A percentile compares a stretch with the other conserved stretches of the same genome.
Conservation (phyloP, 2,329 filamentous ascomycete genomes). For the Xylariaceae sp. region DNA sequence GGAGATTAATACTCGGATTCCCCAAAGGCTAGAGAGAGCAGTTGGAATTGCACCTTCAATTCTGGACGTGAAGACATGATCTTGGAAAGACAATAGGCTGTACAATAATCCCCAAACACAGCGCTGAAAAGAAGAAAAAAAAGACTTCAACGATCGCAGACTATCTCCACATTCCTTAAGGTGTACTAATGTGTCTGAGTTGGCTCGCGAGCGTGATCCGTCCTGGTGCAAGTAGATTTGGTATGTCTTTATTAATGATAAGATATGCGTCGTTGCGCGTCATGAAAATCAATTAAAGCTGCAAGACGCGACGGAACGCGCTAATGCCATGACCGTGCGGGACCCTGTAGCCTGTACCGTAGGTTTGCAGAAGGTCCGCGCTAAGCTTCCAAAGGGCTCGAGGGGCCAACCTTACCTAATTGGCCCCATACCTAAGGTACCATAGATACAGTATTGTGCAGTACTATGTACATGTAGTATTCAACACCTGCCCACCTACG, state of each 20-base stretch:
- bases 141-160: not conserved
- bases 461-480: too few species aligned
- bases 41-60: constrained; percentile 48
- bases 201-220: not conserved
- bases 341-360: too few species aligned
- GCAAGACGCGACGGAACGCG: constrained; percentile 38
- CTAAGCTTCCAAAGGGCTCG: too few species aligned
- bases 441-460: too few species aligned
- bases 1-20: not conserved
- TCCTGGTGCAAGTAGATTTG: too few species aligned
- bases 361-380: too few species aligned
- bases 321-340: constrained; percentile 18
- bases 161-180: not conserved
- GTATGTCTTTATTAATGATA: not conserved
- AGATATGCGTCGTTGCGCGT: constrained; percentile 29
- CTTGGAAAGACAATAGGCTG: not conserved
- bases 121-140: constrained; percentile 2
- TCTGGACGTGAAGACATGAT: constrained; percentile 62
- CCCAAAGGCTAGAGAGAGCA: not conserved
- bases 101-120: not conserved
- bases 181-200: not conserved
- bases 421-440: too few species aligned
- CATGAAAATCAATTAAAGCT: constrained; percentile 38
- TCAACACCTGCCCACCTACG: too few species aligned
- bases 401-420: too few species aligned